Evolutionary conservation across 208 protist genomes (phyloP).

Genomic region (Trypanosoma rangeli): DNA sequence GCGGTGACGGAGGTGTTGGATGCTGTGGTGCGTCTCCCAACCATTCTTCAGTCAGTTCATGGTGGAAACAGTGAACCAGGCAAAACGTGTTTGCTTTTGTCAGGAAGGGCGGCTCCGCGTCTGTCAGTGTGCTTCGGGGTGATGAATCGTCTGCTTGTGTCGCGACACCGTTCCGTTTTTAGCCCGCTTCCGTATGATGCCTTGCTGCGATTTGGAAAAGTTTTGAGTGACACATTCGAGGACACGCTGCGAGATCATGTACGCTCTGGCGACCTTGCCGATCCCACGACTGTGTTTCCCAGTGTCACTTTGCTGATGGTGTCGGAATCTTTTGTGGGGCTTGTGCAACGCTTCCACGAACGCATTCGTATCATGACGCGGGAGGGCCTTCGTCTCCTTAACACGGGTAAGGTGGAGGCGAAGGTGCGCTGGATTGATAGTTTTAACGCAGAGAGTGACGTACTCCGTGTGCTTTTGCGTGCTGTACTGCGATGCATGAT

Average conservation of each 20-base stretch:
- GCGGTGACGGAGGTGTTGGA: constrained; percentile 75
- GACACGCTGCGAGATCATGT: constrained; percentile 48
- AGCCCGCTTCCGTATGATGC: constrained; percentile 33
- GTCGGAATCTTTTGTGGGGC: constrained; percentile 43
- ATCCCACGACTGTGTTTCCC: constrained; percentile 25
- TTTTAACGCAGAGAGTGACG: constrained; percentile 59
- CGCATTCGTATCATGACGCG: constrained; percentile 53
- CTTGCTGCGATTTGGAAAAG: constrained; percentile 55
- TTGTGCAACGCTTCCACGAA: constrained; percentile 58
- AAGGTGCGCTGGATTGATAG: constrained; percentile 33
- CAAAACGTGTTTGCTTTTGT: not conserved
- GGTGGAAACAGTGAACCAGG: not conserved
- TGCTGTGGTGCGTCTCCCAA: constrained; percentile 43
- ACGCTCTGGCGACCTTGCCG: constrained; percentile 3
- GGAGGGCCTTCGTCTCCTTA: constrained; percentile 36
- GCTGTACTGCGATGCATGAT: constrained; percentile 59
- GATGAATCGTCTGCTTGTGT: constrained; percentile 58
- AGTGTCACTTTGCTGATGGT: constrained; percentile 46
- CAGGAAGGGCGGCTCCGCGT: constrained; percentile 13
- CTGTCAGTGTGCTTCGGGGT: constrained; percentile 60
- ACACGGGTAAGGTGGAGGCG: constrained; percentile 12
- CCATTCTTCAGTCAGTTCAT: not conserved
- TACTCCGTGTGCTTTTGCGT: constrained; percentile 53
- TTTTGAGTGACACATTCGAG: constrained; percentile 78
- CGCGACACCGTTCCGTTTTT: constrained; percentile 12